Evolutionary conservation across 1,284 basidiomycete genomes (phyloP), one percentile per base, ranked within the genome.

Genomic region (Trichosporon sp.): DNA sequence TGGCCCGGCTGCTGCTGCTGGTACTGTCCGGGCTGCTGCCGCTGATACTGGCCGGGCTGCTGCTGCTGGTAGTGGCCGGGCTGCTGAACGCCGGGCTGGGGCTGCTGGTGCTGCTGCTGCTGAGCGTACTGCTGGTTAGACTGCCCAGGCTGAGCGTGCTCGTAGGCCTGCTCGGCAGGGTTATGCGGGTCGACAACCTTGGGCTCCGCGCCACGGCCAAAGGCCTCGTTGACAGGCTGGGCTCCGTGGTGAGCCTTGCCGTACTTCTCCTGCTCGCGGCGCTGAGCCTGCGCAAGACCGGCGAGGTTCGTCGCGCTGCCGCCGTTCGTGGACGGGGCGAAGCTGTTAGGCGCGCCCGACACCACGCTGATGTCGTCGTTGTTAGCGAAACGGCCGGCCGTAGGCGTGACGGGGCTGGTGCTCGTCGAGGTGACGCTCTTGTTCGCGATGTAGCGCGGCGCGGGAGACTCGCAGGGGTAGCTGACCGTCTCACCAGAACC

Each of bases 401-500:
- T 60, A 2, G 56, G 56, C 29, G 56, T 60, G 27, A 60, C 56
- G 15, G 56, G 56, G 27, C 27, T 31, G 15, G 18, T 60, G 56
- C 27, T 60, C 29, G 56, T n/a, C 9, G 56, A 60, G 18, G 56
- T 60, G 27, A 60, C 29, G 27, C 27, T 31, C 56, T 60, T 60
- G 56, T 31, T 31, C 2, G 56, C 56, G 27, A 31, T 13, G 56
- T 32, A 81, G 35, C 66, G 66, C 13, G 79, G 78, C 29, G 78
- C 71, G 60, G 79, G 79, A 9, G 77, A 74, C 4, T 69, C 68
- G 68, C 80, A 72, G 4, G 75, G 70, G 68, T 82, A 93, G 89
- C 89, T 88, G 68, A 89, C 86, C 31, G 92, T 95, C 70, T 88
- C 86, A 1, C 94, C 94, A 21, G 84, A 70, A 0, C 93, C 94